A percentile compares a stretch with the other conserved stretches of the same genome.
phyloP scores from a whole-genome alignment of 139 green algal species.

The Chlamydomonas urium region DNA sequence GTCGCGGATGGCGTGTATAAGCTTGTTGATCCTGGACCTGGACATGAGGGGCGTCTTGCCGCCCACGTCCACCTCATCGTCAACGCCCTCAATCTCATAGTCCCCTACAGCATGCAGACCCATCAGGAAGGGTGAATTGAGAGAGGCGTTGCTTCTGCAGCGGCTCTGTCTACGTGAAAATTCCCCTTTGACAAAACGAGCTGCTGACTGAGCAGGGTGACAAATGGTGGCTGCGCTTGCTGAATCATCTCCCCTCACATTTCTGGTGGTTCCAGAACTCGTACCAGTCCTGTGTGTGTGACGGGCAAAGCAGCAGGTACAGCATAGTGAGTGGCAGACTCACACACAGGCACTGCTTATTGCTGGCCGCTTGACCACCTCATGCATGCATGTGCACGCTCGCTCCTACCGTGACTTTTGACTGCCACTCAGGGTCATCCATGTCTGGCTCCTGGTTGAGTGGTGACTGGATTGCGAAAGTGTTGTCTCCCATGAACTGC shows the following conservation, averaged over 20 bases:
- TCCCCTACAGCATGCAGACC: not conserved
- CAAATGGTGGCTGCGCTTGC: too few relatives aligned
- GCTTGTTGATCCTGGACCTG: not conserved
- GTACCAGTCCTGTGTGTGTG: not conserved
- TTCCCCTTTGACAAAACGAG: too few relatives aligned
- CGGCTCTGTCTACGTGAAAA: too few relatives aligned
- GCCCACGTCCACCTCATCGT: not conserved
- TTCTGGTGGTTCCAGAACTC: slow-evolving; percentile 1
- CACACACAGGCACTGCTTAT: not conserved
- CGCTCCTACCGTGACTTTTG: not conserved
- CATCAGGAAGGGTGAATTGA: not conserved
- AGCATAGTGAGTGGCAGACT: not conserved
- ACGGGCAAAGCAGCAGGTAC: not conserved
- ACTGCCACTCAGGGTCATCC: not conserved
- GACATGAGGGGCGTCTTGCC: not conserved
- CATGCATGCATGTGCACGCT: too few relatives aligned
- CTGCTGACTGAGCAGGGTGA: too few relatives aligned
- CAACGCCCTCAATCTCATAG: not conserved
- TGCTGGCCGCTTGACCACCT: too few relatives aligned
- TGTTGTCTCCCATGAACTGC: slow-evolving; percentile 3
- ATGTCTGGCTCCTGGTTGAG: not conserved
- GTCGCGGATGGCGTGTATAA: not conserved
- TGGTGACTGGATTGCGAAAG: not conserved
- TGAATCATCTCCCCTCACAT: not conserved
- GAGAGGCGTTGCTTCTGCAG: not conserved